phyloP scores from a whole-genome alignment of 176 grass and related monocot species.

The Aechmea fasciata region DNA sequence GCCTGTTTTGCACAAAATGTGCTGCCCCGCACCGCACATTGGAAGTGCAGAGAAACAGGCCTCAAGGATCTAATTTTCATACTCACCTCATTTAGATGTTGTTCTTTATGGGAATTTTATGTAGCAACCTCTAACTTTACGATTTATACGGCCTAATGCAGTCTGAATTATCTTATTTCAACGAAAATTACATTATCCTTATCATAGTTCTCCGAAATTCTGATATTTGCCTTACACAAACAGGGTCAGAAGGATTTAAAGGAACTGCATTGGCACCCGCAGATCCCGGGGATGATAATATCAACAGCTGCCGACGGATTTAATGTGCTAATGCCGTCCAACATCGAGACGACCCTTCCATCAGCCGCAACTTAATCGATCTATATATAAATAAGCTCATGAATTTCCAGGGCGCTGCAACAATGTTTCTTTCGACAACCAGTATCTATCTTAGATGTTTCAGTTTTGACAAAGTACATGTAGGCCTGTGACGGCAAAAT shows the following conservation, averaged over 20 bases:
- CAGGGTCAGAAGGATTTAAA: constrained; percentile 94
- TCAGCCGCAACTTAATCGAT: background rate
- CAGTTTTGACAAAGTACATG: too few relatives aligned
- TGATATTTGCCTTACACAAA: constrained; percentile 11
- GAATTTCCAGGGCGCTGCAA: background rate
- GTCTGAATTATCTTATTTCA: too few relatives aligned
- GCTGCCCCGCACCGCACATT: too few relatives aligned
- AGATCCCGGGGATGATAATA: constrained; percentile 77
- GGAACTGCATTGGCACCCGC: constrained; percentile 85
- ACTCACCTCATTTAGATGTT: background rate
- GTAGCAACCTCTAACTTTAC: background rate
- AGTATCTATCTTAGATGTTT: too few relatives aligned
- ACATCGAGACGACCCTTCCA: constrained; percentile 65
- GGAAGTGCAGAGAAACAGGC: too few relatives aligned
- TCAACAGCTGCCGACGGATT: constrained; percentile 72
- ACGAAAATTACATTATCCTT: too few relatives aligned
- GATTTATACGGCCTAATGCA: background rate
- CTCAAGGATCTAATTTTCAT: too few relatives aligned
- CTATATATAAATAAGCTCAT: background rate
- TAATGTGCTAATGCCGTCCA: constrained; percentile 76
- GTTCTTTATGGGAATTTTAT: background rate
- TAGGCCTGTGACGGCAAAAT: too few relatives aligned
- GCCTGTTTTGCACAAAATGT: too few relatives aligned
- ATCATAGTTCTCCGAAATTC: too few relatives aligned
- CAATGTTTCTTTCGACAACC: too few relatives aligned